phyloP scores from a whole-genome alignment of 2,329 filamentous ascomycete species.

The Fusarium chaquense region DNA sequence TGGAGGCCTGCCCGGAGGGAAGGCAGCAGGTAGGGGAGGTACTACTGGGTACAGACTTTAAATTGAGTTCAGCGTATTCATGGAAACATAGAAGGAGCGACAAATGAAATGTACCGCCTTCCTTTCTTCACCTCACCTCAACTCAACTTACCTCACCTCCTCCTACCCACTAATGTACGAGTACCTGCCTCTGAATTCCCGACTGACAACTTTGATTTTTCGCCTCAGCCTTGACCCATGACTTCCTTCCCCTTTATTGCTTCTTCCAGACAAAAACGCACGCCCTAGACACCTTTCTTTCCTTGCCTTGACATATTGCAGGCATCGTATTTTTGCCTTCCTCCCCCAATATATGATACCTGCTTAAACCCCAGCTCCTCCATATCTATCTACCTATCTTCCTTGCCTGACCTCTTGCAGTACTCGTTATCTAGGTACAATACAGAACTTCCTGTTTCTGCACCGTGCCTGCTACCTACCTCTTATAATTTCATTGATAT shows the following conservation, averaged over 20 bases:
- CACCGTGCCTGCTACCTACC: background rate
- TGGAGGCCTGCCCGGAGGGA: background rate
- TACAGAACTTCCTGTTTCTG: background rate
- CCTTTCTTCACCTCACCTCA: slow-evolving; percentile 6
- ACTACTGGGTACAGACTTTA: slow-evolving; percentile 11
- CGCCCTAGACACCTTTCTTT: background rate
- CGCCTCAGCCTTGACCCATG: slow-evolving; percentile 18
- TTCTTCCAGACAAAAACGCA: slow-evolving; percentile 9
- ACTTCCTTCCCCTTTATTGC: slow-evolving; percentile 22
- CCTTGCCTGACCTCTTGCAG: background rate
- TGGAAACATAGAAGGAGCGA: slow-evolving; percentile 11
- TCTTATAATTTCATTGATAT: slow-evolving; percentile 7
- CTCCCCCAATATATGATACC: slow-evolving; percentile 25
- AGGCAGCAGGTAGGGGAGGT: background rate
- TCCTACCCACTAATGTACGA: background rate
- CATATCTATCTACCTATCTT: background rate
- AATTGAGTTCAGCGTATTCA: slow-evolving; percentile 22
- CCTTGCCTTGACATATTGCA: background rate
- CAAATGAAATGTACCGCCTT: slow-evolving; percentile 17
- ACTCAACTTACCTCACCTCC: background rate
- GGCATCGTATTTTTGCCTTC: slow-evolving; percentile 1
- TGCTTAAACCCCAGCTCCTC: slow-evolving; percentile 9
- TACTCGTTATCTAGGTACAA: background rate
- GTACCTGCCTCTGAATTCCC: background rate
- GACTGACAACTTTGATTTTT: slow-evolving; percentile 21